Percentiles rank a stretch among this genome's conserved stretches.
These are phyloP conservation scores for Arabidopsis hybrid DNA, from an alignment of 441 rosid genomes.

Conservation along the genomic window DNA sequence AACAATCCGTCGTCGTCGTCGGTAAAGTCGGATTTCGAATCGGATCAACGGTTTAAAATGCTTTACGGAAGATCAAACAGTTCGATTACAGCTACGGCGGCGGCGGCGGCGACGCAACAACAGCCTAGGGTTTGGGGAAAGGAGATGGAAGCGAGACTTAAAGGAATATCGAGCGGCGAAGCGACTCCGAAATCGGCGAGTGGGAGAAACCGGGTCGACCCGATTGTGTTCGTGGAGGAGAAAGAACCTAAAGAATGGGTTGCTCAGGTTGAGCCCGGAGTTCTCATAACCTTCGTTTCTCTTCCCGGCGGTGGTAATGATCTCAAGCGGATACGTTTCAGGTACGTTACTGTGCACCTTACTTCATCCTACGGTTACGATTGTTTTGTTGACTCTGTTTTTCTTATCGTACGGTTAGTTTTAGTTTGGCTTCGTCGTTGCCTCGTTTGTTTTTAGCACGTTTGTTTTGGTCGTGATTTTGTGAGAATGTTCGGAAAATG, in stretches of 20 bases:
- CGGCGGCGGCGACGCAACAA: conserved; percentile 35
- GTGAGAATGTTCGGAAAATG: conserved; percentile 29
- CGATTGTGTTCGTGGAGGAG: conserved; percentile 83
- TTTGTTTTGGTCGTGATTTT: conserved; percentile 33
- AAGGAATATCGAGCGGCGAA: conserved; percentile 94
- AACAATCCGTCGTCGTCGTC: conserved; percentile 16
- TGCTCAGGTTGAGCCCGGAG: conserved; percentile 96
- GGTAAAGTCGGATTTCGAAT: conserved; percentile 43
- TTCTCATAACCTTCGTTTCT: conserved; percentile 80
- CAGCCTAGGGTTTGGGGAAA: conserved; percentile 88
- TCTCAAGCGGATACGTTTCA: conserved; percentile 89
- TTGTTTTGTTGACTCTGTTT: conserved; percentile 14
- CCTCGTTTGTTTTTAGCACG: conserved; percentile 30
- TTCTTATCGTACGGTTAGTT: conserved; percentile 44
- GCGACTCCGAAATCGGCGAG: conserved; percentile 86
- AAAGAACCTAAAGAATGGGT: conserved; percentile 95
- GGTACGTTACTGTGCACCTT: conserved; percentile 47
- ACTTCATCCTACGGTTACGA: conserved; percentile 35
- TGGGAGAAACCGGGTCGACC: conserved; percentile 76
- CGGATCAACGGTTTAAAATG: conserved; percentile 64
- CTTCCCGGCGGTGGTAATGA: conserved; percentile 89
- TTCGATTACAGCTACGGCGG: conserved; percentile 49
- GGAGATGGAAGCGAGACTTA: conserved; percentile 95
- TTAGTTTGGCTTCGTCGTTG: conserved; percentile 33
- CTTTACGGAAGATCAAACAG: conserved; percentile 75